phyloP scores from a whole-genome alignment of 495 filamentous ascomycete genomes.

The Xylaria sp. region DNA sequence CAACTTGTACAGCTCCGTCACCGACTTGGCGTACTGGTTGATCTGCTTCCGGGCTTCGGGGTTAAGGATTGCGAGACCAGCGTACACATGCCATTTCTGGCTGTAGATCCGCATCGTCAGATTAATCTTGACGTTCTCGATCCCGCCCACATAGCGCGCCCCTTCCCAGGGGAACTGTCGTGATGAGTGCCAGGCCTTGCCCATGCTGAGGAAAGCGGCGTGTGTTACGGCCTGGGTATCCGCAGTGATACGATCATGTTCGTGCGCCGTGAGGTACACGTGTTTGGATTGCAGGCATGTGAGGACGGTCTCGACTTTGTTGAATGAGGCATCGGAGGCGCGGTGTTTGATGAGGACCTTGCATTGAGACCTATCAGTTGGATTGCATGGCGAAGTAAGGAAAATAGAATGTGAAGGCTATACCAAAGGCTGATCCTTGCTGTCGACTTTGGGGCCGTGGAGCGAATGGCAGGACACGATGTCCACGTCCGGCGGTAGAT shows the following conservation, averaged over 20 bases:
- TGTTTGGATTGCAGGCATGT: constrained; percentile 81
- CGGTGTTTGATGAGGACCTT: constrained; percentile 93
- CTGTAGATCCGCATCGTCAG: constrained; percentile 95
- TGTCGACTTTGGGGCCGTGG: constrained; percentile 90
- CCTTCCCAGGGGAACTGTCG: constrained; percentile 96
- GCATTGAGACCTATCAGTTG: constrained; percentile 12
- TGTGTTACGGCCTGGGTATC: constrained; percentile 98
- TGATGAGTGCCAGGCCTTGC: constrained; percentile 93
- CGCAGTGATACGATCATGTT: constrained; percentile 96
- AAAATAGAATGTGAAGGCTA: not conserved
- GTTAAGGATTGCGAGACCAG: constrained; percentile 95
- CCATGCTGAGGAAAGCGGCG: constrained; percentile 96
- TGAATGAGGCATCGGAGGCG: constrained; percentile 75
- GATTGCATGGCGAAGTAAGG: constrained; percentile 20
- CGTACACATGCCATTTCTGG: constrained; percentile 99
- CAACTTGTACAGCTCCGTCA: constrained; percentile 94
- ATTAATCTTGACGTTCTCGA: constrained; percentile 99
- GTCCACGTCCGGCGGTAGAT: constrained; percentile 87
- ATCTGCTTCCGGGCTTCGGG: constrained; percentile 91
- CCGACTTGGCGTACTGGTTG: constrained; percentile 86
- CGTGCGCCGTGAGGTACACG: constrained; percentile 82
- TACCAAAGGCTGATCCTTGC: constrained; percentile 86
- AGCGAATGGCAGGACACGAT: constrained; percentile 97
- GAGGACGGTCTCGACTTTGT: constrained; percentile 79
- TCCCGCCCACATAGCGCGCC: constrained; percentile 89